Evolutionary conservation across 345 rosid genomes (phyloP).

Genomic region (Isatis tinctoria): DNA sequence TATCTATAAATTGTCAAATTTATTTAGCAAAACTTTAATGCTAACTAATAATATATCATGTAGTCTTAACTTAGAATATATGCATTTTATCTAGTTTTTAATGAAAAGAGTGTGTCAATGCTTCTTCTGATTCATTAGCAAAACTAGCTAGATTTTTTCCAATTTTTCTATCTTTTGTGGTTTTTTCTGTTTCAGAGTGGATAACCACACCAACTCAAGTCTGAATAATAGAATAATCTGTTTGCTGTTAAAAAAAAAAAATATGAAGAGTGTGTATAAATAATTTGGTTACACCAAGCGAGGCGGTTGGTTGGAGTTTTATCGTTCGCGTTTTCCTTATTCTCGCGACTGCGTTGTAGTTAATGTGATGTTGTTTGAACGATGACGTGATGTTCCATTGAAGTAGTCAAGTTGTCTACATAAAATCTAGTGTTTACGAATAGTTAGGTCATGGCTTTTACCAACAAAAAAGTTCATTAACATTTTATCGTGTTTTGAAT

Average conservation of each 20-base stretch:
- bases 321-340: neutral
- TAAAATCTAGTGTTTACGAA: too few relatives aligned
- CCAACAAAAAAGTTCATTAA: too few relatives aligned
- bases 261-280: neutral
- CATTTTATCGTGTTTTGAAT: too few relatives aligned
- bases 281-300: neutral
- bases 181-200: too few relatives aligned
- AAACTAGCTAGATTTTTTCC: too few relatives aligned
- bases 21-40: neutral
- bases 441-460: too few relatives aligned
- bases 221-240: too few relatives aligned
- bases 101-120: neutral
- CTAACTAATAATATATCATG: neutral
- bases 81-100: neutral
- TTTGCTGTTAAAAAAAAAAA: too few relatives aligned
- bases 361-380: neutral
- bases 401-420: neutral
- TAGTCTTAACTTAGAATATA: neutral
- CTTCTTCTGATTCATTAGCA: too few relatives aligned
- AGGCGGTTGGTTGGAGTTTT: neutral
- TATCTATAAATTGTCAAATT: neutral
- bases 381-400: neutral
- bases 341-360: too few relatives aligned
- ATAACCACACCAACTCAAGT: too few relatives aligned
- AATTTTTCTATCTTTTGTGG: too few relatives aligned